These are phyloP conservation scores for Myxozyma vanderwaltii DNA, from an alignment of 805 yeast genomes.

Conservation along the genomic window DNA sequence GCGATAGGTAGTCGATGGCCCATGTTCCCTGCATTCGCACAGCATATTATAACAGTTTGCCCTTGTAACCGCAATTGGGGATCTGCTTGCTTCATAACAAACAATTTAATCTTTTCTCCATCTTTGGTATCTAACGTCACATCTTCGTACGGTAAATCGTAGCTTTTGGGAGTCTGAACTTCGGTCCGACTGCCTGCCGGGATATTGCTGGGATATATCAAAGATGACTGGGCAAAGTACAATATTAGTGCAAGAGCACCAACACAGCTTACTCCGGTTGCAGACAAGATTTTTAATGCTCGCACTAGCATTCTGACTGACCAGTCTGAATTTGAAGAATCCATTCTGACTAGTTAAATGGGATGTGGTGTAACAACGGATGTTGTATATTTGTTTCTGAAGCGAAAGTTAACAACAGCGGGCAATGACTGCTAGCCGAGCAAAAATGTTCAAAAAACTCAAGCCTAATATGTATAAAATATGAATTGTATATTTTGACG, in stretches of 20 bases:
- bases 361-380: too few relatives aligned
- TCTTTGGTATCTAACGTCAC: conserved; percentile 66
- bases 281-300: conserved; percentile 27
- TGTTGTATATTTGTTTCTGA: too few relatives aligned
- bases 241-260: conserved; percentile 40
- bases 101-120: conserved; percentile 68
- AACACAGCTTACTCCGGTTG: conserved; percentile 29
- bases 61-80: conserved; percentile 17
- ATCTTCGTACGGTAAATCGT: conserved; percentile 66
- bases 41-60: conserved; percentile 70
- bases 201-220: conserved; percentile 82
- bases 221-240: conserved; percentile 60
- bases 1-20: conserved; percentile 88
- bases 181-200: conserved; percentile 66
- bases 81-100: conserved; percentile 47
- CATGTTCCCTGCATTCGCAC: conserved; percentile 96
- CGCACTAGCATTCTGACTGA: conserved; percentile 22
- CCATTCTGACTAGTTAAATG: conserved; percentile 3
- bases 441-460: too few relatives aligned
- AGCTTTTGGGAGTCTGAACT: conserved; percentile 77
- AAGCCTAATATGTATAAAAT: too few relatives aligned
- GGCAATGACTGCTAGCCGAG: too few relatives aligned
- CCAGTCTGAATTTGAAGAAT: conserved; percentile 22
- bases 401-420: too few relatives aligned
- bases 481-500: too few relatives aligned